Evolutionary conservation across 1,284 basidiomycete species (phyloP).

Genomic region (Sporisorium sorghi): DNA sequence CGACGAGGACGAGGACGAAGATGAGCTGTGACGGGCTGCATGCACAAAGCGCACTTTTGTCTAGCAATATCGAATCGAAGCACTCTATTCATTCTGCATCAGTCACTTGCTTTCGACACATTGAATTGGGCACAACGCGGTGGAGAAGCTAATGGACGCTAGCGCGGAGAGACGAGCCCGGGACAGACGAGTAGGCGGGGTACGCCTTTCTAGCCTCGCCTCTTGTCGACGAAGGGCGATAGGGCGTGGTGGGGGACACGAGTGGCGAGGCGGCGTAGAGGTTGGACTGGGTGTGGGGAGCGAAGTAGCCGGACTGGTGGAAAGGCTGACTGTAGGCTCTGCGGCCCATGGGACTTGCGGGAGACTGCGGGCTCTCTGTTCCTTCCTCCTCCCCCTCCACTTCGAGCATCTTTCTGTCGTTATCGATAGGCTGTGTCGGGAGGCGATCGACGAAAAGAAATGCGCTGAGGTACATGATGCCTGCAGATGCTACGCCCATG

Average conservation of each 20-base stretch:
- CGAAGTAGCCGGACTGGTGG: not conserved
- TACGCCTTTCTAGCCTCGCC: not conserved
- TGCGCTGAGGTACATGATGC: constrained; percentile 26
- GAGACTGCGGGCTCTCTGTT: not conserved
- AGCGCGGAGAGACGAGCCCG: constrained; percentile 11
- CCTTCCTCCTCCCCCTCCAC: not conserved
- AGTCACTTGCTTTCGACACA: not conserved
- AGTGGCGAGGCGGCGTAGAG: constrained; percentile 6
- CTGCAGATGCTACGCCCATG: constrained; percentile 31
- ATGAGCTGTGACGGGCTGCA: not conserved
- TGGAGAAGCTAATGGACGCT: not conserved
- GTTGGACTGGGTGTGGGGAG: not conserved
- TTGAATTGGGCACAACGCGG: not conserved
- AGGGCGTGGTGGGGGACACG: constrained; percentile 10
- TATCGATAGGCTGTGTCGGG: not conserved
- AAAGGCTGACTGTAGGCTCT: not conserved
- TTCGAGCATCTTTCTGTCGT: not conserved
- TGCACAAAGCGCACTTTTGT: not conserved
- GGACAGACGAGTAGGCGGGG: constrained; percentile 2
- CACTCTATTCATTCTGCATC: not conserved
- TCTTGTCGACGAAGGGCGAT: not conserved
- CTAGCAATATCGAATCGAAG: not conserved
- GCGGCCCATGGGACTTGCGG: not conserved
- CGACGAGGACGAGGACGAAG: constrained; percentile 11
- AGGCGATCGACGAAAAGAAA: constrained; percentile 45